phyloP scores from a whole-genome alignment of 257 asterid genomes.

The Thymus mandschuricus region DNA sequence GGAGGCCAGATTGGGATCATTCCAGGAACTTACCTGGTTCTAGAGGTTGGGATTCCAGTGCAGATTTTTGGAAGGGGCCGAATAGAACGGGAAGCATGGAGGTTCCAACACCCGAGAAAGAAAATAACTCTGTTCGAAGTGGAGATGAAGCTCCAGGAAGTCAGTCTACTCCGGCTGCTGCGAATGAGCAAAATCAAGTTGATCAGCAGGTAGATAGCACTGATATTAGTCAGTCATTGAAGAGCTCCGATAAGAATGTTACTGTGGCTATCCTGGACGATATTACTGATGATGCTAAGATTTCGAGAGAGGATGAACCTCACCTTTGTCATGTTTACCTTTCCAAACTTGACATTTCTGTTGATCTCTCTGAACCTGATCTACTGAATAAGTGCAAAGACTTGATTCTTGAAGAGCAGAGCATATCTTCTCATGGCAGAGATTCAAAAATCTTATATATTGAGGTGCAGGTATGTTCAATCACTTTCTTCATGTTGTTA shows the following conservation, averaged over 20 bases:
- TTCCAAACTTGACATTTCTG: conserved; percentile 83
- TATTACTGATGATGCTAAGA: conserved; percentile 34
- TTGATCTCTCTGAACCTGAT: conserved; percentile 78
- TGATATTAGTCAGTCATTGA: conserved; percentile 43
- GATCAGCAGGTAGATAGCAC: conserved; percentile 54
- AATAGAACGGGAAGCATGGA: conserved; percentile 63
- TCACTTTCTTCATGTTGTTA: conserved; percentile 18
- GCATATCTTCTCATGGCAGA: conserved; percentile 40
- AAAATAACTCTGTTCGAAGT: conserved; percentile 47
- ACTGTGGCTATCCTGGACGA: conserved; percentile 45
- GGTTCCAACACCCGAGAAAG: conserved; percentile 59
- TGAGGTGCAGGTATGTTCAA: conserved; percentile 58
- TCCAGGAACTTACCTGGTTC: conserved; percentile 48
- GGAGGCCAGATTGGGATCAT: conserved; percentile 88
- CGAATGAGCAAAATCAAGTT: conserved; percentile 49
- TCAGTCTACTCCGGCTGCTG: conserved; percentile 51
- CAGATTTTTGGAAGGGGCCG: conserved; percentile 73
- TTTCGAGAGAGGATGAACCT: conserved; percentile 51
- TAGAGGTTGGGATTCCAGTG: conserved; percentile 66
- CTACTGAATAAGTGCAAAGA: conserved; percentile 60
- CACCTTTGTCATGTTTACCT: conserved; percentile 57
- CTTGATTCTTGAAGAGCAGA: conserved; percentile 49
- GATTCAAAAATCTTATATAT: conserved; percentile 51
- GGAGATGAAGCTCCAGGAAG: conserved; percentile 51
- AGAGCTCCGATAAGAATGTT: conserved; percentile 45